phyloP scores from a whole-genome alignment of 1,139 yeast species.

The Cylindricascospora bacillispora region DNA sequence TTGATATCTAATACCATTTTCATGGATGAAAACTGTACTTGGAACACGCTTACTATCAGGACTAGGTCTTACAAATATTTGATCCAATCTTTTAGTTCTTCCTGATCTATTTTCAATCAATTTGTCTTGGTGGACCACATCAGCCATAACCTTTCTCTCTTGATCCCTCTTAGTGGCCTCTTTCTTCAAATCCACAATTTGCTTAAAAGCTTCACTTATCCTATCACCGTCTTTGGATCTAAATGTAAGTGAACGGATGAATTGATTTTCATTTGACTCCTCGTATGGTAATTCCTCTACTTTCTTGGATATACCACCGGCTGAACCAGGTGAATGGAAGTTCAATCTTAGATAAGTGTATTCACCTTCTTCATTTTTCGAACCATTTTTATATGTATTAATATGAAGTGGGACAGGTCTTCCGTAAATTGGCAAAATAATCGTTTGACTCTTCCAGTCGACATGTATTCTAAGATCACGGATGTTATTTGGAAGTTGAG shows the following conservation, averaged over 20 bases:
- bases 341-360: constrained; percentile 81
- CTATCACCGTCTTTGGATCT: constrained; percentile 87
- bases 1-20: constrained; percentile 90
- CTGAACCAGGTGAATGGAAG: constrained; percentile 86
- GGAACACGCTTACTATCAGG: constrained; percentile 94
- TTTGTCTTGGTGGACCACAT: constrained; percentile 86
- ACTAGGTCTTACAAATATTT: constrained; percentile 85
- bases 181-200: constrained; percentile 84
- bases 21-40: constrained; percentile 84
- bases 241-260: constrained; percentile 75
- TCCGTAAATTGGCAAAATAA: constrained; percentile 83
- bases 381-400: constrained; percentile 85
- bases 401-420: constrained; percentile 98
- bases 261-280: constrained; percentile 73
- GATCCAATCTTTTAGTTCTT: constrained; percentile 76
- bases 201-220: constrained; percentile 81
- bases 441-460: constrained; percentile 79
- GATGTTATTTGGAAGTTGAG: constrained; percentile 76
- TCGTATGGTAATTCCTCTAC: constrained; percentile 82
- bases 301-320: constrained; percentile 56
- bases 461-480: constrained; percentile 79
- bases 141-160: constrained; percentile 86
- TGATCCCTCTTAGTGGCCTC: constrained; percentile 83
- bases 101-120: constrained; percentile 68
- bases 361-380: constrained; percentile 94